Evolutionary conservation across 1,284 basidiomycete genomes (phyloP).

Genomic region (Boletus coffeatus): DNA sequence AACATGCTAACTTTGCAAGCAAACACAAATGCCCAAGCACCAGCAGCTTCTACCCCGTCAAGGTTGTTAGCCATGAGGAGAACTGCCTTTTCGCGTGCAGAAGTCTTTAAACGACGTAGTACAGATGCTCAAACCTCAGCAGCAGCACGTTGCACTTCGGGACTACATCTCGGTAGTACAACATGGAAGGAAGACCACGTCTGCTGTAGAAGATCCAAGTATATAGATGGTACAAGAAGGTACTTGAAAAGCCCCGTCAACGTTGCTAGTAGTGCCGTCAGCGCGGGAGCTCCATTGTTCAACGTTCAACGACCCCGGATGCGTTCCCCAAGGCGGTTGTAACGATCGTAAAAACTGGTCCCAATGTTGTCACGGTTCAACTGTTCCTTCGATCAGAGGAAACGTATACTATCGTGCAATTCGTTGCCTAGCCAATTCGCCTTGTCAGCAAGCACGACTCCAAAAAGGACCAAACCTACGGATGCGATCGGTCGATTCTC

Average conservation of each 20-base stretch:
- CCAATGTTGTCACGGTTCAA: no score
- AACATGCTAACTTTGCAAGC: constrained; percentile 59
- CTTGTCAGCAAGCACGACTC: no score
- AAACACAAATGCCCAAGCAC: constrained; percentile 62
- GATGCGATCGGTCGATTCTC: no score
- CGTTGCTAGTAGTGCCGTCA: constrained; percentile 60
- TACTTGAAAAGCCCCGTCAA: constrained; percentile 65
- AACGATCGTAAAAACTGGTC: no score
- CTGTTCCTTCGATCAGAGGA: no score
- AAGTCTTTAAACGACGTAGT: constrained; percentile 55
- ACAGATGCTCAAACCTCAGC: constrained; percentile 77
- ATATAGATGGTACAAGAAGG: constrained; percentile 55
- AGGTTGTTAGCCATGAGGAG: constrained; percentile 41
- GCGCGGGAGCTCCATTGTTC: constrained; percentile 37
- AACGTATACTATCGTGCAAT: no score
- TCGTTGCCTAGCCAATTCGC: no score
- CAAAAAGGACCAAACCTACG: no score
- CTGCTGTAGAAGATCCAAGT: constrained; percentile 43
- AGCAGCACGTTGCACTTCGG: constrained; percentile 64
- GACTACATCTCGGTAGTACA: constrained; percentile 51
- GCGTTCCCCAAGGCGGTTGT: no score
- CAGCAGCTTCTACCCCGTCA: constrained; percentile 49
- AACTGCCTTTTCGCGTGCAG: constrained; percentile 47
- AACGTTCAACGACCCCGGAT: no score
- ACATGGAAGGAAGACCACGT: constrained; percentile 53